Conservation (phyloP, 768 basidiomycete species). For the Dendrothele bispora region DNA sequence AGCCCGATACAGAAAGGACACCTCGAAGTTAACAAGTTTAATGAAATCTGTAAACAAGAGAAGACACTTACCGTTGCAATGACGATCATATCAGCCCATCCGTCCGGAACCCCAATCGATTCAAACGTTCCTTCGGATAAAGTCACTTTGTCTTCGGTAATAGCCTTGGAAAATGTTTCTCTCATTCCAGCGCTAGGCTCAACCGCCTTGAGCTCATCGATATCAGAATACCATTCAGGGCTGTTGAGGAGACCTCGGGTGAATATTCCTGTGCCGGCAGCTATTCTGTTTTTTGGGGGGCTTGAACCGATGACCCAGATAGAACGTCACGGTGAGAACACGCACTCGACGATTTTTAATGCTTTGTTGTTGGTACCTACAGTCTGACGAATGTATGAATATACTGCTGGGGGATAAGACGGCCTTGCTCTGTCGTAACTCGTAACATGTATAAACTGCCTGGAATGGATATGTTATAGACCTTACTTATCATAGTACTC, state of each 20-base stretch:
- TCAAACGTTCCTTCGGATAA: slow-evolving; percentile 71
- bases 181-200: slow-evolving; percentile 93
- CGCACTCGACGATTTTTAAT: slow-evolving; percentile 73
- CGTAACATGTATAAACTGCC: too few species aligned
- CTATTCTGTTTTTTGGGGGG: too few species aligned
- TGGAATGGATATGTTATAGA: too few species aligned
- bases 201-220: slow-evolving; percentile 62
- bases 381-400: slow-evolving; percentile 58
- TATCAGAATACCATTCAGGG: slow-evolving; percentile 48
- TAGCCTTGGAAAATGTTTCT: slow-evolving; percentile 56
- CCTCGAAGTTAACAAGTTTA: background rate
- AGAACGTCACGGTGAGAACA: too few species aligned
- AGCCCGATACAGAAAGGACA: slow-evolving; percentile 49
- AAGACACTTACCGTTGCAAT: slow-evolving; percentile 63
- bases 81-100: slow-evolving; percentile 77
- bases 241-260: slow-evolving; percentile 77
- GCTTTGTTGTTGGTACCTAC: slow-evolving; percentile 32
- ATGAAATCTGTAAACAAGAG: background rate
- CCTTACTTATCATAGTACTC: too few species aligned
- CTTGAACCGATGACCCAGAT: too few species aligned
- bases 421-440: slow-evolving; percentile 85
- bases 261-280: slow-evolving; percentile 87
- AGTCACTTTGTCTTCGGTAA: slow-evolving; percentile 52
- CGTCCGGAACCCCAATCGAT: slow-evolving; percentile 53
- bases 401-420: slow-evolving; percentile 68